These are phyloP conservation scores for Geranium brycei DNA, from an alignment of 345 rosid species.

Conservation along the genomic window DNA sequence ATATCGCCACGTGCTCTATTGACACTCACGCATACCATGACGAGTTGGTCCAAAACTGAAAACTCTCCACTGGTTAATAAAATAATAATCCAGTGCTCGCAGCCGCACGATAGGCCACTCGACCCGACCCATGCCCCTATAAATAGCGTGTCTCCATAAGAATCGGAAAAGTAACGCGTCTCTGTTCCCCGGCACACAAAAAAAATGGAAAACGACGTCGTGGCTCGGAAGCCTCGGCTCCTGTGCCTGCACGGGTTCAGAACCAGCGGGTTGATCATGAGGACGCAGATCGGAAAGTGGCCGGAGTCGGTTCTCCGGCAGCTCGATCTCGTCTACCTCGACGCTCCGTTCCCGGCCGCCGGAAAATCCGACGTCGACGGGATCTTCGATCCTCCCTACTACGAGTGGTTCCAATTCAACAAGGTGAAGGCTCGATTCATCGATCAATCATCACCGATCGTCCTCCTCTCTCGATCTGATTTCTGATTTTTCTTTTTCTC, in stretches of 20 bases:
- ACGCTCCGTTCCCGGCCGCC: constrained; percentile 25
- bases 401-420: constrained; percentile 27
- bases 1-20: too few species aligned
- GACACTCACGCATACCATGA: too few species aligned
- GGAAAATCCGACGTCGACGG: constrained; percentile 34
- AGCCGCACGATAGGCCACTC: too few species aligned
- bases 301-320: constrained; percentile 14
- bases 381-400: constrained; percentile 31
- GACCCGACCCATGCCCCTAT: too few species aligned
- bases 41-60: too few species aligned
- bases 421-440: too few species aligned
- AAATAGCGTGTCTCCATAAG: too few species aligned
- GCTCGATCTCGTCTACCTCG: constrained; percentile 31
- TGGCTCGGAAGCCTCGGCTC: constrained; percentile 14
- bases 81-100: too few species aligned
- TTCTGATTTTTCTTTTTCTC: not conserved
- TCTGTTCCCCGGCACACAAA: not conserved
- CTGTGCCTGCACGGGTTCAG: constrained; percentile 37
- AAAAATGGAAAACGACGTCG: constrained; percentile 1
- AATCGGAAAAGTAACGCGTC: not conserved
- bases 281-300: constrained; percentile 11
- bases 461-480: not conserved
- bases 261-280: constrained; percentile 27
- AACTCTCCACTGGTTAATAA: too few species aligned
- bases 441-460: too few species aligned